Base-by-base conservation (phyloP, 2,329 filamentous ascomycete genomes). In the Akanthomyces muscarius region DNA sequence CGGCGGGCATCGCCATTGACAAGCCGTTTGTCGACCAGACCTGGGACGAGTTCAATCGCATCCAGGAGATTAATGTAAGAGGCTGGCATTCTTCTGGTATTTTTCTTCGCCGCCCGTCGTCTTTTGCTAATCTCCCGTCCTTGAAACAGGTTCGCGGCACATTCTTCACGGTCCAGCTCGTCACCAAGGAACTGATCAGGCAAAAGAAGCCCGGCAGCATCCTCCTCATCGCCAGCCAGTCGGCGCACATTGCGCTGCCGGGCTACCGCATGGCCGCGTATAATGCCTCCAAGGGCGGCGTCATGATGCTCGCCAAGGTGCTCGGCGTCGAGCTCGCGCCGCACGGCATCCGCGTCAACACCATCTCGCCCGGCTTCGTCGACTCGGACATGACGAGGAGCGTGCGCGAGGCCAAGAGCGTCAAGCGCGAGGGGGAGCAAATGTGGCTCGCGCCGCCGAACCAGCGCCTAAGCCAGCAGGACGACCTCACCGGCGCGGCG, bases 21-120 rank as follows among this genome's bases (percentile, higher is more conserved):
- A 79, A 78, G 66, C 77, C 77, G 0, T 80, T 80, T 61, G 55
- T 78, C 1, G 76, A 79, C 0, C 76, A 79, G 56, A 77, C 75
- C 0, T 78, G 76, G 75, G 74, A 76, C 2, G 77, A 80, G 54
- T 75, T 75, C 14, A 73, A 69, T 11, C 69, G 71, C 4, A 75
- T 79, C 30, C 74, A 76, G 47, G 74, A 78, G 0, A 75, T 79
- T 38, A 80, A 80, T 62, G 78, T 78, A 33, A 68, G 73, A 61
- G 36, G 13, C 4, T n/a, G 52, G 36, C 45, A 33, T 50, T 23
- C 30, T 28, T 18, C 36, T 8, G 28, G 28, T 6, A 30, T 23
- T 28, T 18, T 41, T 21, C 36, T 36, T 11, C 28, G 4, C 28
- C 6, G 6, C 28, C 28, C 28, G 6, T 6, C 28, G 6, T 30